phyloP scores from a whole-genome alignment of 768 basidiomycete species.

The Tylopilus plumbeoviolaceoides region DNA sequence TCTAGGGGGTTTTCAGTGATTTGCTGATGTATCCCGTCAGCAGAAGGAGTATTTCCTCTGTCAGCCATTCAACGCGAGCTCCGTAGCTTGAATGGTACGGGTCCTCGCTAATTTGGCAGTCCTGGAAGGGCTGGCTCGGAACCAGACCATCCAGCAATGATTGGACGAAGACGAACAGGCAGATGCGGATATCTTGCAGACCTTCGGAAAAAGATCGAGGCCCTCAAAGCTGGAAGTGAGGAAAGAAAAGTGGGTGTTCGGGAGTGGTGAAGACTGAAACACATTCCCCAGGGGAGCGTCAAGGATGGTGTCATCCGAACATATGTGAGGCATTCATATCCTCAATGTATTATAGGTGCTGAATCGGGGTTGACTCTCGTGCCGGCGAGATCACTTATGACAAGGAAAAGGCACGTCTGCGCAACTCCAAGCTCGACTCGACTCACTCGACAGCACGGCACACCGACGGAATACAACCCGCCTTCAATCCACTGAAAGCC shows the following conservation, averaged over 20 bases:
- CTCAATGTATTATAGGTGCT: not conserved
- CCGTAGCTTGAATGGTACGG: constrained; percentile 44
- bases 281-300: constrained; percentile 86
- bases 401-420: too few species aligned
- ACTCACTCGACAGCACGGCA: too few species aligned
- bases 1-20: too few species aligned
- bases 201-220: constrained; percentile 68
- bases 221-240: constrained; percentile 67
- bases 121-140: constrained; percentile 20
- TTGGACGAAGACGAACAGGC: constrained; percentile 75
- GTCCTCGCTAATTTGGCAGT: constrained; percentile 18
- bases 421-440: too few species aligned
- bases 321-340: constrained; percentile 52
- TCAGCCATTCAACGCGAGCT: constrained; percentile 81
- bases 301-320: constrained; percentile 86
- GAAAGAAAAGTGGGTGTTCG: constrained; percentile 78
- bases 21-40: constrained; percentile 86
- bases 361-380: too few species aligned
- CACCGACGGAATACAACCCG: too few species aligned
- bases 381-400: too few species aligned
- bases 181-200: constrained; percentile 76
- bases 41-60: constrained; percentile 86
- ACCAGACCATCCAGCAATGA: constrained; percentile 39
- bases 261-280: constrained; percentile 80
- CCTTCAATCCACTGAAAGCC: too few species aligned